A percentile compares a stretch with the other conserved stretches of the same genome.
Conservation (phyloP, 106 monocot species). For the Apostasia ramifera region DNA sequence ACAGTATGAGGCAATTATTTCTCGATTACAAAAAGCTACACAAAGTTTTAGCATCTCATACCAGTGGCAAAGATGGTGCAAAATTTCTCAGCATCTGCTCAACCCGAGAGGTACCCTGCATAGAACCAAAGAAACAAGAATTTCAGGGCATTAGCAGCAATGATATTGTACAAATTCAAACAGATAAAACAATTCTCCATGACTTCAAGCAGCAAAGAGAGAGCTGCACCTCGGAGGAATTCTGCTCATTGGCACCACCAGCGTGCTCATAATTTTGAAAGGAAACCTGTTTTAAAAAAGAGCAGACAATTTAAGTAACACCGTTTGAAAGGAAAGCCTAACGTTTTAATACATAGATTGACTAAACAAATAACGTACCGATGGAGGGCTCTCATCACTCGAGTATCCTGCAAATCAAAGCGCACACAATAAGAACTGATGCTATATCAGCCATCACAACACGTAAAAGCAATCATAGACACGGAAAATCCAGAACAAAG, state of each 20-base stretch:
- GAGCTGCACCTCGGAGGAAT: constrained; percentile 5
- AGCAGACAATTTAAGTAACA: background rate
- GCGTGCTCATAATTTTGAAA: background rate
- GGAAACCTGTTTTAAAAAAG: constrained; percentile 1
- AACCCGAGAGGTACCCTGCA: background rate
- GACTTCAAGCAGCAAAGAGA: background rate
- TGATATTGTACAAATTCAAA: background rate
- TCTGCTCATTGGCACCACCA: background rate
- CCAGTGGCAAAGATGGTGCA: constrained; percentile 4
- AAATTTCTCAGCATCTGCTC: background rate
- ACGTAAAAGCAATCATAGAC: constrained; percentile 9
- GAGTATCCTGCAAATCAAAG: constrained; percentile 27
- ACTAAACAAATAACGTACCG: constrained; percentile 15
- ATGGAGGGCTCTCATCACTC: constrained; percentile 12
- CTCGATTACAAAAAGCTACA: background rate
- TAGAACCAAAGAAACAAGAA: background rate
- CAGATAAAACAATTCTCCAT: background rate
- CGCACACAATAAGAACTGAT: background rate
- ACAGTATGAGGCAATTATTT: too few relatives aligned
- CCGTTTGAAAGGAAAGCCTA: background rate
- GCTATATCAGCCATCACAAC: constrained; percentile 4
- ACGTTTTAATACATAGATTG: background rate
- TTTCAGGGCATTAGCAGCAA: background rate
- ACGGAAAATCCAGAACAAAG: background rate
- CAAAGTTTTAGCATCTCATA: background rate